Conservation (phyloP, 2,329 filamentous ascomycete species). For the Lachnum nothofagi region DNA sequence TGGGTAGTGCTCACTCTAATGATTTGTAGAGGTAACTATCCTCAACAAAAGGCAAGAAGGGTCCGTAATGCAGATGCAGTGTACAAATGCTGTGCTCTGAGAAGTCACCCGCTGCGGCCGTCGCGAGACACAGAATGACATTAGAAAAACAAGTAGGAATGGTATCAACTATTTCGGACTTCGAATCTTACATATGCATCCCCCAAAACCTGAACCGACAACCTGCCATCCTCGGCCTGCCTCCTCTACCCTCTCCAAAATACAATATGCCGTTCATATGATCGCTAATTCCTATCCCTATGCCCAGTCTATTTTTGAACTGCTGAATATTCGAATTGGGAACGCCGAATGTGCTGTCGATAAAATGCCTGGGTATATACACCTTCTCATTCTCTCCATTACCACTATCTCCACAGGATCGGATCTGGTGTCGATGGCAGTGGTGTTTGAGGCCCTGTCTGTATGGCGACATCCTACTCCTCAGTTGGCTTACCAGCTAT, state of each 20-base stretch:
- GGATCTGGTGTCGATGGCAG: background rate
- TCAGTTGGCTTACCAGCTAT: background rate
- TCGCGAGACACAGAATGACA: no score
- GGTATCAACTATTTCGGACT: no score
- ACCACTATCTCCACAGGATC: background rate
- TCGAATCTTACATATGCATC: no score
- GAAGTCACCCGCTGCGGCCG: no score
- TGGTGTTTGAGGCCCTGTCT: background rate
- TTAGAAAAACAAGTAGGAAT: no score
- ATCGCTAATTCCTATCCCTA: background rate
- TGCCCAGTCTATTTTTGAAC: background rate
- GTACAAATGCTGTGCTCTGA: no score
- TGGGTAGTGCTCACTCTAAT: no score
- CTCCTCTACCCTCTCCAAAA: background rate
- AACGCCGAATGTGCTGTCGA: background rate
- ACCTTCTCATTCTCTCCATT: no score
- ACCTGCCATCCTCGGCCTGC: background rate
- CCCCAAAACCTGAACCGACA: background rate
- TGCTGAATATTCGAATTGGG: no score
- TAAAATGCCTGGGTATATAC: background rate
- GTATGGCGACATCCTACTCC: background rate
- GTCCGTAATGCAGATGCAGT: no score
- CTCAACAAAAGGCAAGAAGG: no score
- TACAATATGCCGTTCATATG: background rate
- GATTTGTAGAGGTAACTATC: no score